These are phyloP conservation scores for Multifurca ochricompacta DNA, from an alignment of 768 basidiomycete species.

Conservation along the genomic window DNA sequence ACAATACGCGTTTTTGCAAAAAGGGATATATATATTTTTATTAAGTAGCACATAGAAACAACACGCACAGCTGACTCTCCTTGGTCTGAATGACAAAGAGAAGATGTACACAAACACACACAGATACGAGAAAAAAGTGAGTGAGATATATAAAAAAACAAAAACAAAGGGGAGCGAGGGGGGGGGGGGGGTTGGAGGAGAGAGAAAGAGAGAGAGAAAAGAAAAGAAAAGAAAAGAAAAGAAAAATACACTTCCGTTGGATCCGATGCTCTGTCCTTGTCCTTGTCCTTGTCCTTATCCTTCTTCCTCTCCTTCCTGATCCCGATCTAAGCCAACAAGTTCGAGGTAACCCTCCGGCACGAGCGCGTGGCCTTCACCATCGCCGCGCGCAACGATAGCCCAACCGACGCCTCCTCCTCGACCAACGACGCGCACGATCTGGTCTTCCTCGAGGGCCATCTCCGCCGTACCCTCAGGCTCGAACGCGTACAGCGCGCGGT, in stretches of 20 bases:
- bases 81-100: neutral
- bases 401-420: constrained; percentile 74
- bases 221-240: neutral
- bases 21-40: neutral
- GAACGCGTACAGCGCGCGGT: constrained; percentile 72
- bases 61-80: neutral
- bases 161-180: neutral
- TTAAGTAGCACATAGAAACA: neutral
- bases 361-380: constrained; percentile 49
- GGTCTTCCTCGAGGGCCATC: constrained; percentile 73
- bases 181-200: no score
- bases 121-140: neutral
- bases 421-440: constrained; percentile 65
- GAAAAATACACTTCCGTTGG: neutral
- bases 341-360: constrained; percentile 78
- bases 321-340: constrained; percentile 35
- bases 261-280: neutral
- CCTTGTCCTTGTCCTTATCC: constrained; percentile 6
- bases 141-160: constrained; percentile 1
- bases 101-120: neutral
- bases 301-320: constrained; percentile 11
- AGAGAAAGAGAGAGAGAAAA: neutral
- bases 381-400: constrained; percentile 57
- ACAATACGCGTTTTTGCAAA: neutral
- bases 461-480: constrained; percentile 76